Evolutionary conservation across 345 rosid genomes (phyloP), one percentile per base, ranked within the genome.

Genomic region (Kandelia obovata): DNA sequence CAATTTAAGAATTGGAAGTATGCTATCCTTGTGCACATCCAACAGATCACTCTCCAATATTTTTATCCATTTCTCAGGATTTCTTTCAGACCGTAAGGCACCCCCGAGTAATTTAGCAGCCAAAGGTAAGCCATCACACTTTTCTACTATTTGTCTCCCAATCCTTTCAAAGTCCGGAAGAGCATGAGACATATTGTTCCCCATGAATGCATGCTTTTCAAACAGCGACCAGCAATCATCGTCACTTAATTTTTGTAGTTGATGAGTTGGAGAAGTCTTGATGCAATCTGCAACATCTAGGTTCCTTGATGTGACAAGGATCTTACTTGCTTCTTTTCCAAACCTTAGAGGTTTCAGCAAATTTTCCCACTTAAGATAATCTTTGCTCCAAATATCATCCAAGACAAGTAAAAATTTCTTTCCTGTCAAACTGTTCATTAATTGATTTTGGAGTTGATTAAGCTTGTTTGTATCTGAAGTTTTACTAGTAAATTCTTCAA

Each of bases 371-470:
- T n/a, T 4, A 27, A 0, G 2, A 2, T 19, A 26, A 0, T 53
- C 4, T 37, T 5, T 8, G 23, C 5, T 28, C 73, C 66, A 70
- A 8, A 34, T 10, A 49, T 61, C 34, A 25, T 70, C 73, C 27
- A 70, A 53, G 49, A 69, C 31, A 30, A 69, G 72, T 30, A 69
- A 59, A n/a, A 69, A 58, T 20, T 5, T 69, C 5, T 46, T 49
- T 27, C 31, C 66, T 1, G 0, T 61, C 58, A 46, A 31, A 0
- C 15, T 5, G 21, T 51, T 26, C 35, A 15, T 10, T 7, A 69
- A 26, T 16, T 16, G 2, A 0, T 8, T 30, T 19, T 51, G 73
- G 31, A 69, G 39, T 16, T 23, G 28, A 17, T 70, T 21, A 0
- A 6, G 61, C 61, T 58, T 47, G 31, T 7, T 19, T 7, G 20